Base-by-base conservation (phyloP, 345 rosid genomes). In the Eutrema heterophyllum region DNA sequence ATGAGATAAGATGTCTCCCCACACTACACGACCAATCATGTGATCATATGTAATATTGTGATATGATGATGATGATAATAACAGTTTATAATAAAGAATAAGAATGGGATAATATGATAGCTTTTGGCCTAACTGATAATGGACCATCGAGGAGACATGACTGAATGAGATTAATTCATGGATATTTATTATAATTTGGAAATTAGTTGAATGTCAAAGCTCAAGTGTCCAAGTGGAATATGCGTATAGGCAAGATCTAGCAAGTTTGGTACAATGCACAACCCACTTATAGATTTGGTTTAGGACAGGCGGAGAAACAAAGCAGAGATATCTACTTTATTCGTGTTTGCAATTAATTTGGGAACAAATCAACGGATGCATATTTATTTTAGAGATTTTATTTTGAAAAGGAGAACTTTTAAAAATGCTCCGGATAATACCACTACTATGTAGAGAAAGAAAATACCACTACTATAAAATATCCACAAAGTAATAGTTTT, bases 1-100 rank as follows among this genome's bases (percentile, higher is more conserved):
- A 59, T 52, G 41, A 71, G 62, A 67, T 49, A 70, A 72, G 64
- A 59, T 49, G 76, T 57, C 66, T 16, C 68, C 56, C 18, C 55
- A 70, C 70, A 57, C 36, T 58, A 67, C 77, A 67, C 74, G 78
- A 67, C 78, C 74, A 68, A 73, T 62, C 78, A 78, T 78, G 81
- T 78, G 81, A 67, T 68, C 81, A 68, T 73, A 62, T 67, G 78
- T 68, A 72, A 35, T 73, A n/a, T n/a, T n/a, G 29, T 68, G 56
- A 78, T 62, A 38, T 71, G 38, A 63, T 48, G 33, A 27, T 67
- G 40, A 54, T 36, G 38, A 71, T 71, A 41, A 65, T 44, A 39
- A 46, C 26, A 57, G 8, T 52, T 76, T 30, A 52, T n/a, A 44
- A 68, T 49, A 64, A 70, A 76, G 18, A 45, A 68, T 53, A 48